Evolutionary conservation across 257 asterid species (phyloP).

Genomic region (Buddleja alternifolia): DNA sequence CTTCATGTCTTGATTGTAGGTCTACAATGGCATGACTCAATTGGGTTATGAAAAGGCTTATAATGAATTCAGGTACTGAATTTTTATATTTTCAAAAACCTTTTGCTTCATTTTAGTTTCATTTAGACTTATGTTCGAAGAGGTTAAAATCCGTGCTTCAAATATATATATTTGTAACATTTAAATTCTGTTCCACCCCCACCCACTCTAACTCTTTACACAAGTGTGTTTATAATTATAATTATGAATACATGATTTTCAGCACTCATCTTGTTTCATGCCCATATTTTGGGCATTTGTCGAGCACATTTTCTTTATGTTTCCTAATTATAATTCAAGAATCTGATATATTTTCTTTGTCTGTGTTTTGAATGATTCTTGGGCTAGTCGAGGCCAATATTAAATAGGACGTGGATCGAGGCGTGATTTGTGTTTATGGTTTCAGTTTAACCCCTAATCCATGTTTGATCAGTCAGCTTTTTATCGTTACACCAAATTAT

Average conservation of each 20-base stretch:
- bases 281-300: not conserved
- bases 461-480: not conserved
- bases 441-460: not conserved
- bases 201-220: no score
- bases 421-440: not conserved
- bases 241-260: not conserved
- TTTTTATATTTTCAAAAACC: not conserved
- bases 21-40: slow-evolving; percentile 91
- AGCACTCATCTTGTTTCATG: not conserved
- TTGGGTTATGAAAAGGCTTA: slow-evolving; percentile 82
- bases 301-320: not conserved
- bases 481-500: slow-evolving; percentile 16
- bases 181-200: not conserved
- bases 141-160: not conserved
- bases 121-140: not conserved
- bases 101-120: slow-evolving; percentile 11
- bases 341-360: no score
- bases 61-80: slow-evolving; percentile 70
- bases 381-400: not conserved
- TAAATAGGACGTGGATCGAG: not conserved
- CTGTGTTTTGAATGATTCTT: no score
- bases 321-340: no score
- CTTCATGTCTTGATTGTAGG: slow-evolving; percentile 48
- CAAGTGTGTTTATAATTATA: no score
- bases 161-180: not conserved